Evolutionary conservation across 2,329 filamentous ascomycete species (phyloP).

Genomic region (Cercospora sp.): DNA sequence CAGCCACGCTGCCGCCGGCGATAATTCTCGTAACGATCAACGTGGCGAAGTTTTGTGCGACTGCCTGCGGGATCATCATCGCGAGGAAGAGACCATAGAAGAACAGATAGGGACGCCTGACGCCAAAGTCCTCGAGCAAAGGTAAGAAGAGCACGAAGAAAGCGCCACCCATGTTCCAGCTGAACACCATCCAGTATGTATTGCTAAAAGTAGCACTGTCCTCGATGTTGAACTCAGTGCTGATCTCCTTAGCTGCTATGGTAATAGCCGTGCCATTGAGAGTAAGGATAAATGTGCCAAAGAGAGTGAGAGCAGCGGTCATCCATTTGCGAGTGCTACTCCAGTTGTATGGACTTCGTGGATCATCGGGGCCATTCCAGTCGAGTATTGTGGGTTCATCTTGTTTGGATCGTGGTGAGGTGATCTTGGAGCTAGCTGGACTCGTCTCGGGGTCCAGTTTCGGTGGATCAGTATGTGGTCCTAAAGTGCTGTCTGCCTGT

Average conservation of each 20-base stretch:
- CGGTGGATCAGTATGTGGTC: background rate
- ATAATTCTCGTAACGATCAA: slow-evolving; percentile 42
- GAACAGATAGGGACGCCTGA: slow-evolving; percentile 34
- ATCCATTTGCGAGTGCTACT: slow-evolving; percentile 37
- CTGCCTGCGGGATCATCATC: slow-evolving; percentile 43
- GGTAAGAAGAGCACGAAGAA: slow-evolving; percentile 42
- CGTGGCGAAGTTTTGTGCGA: slow-evolving; percentile 43
- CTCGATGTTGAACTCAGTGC: slow-evolving; percentile 36
- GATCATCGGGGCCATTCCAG: slow-evolving; percentile 53
- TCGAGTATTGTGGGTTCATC: slow-evolving; percentile 42
- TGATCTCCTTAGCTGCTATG: slow-evolving; percentile 38
- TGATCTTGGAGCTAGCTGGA: background rate
- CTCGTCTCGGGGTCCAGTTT: background rate
- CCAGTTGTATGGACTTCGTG: slow-evolving; percentile 41
- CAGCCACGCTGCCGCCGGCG: slow-evolving; percentile 40
- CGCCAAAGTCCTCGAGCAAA: slow-evolving; percentile 42
- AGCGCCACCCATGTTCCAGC: slow-evolving; percentile 42
- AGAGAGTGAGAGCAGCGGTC: slow-evolving; percentile 36
- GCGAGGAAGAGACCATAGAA: slow-evolving; percentile 40
- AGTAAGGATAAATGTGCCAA: slow-evolving; percentile 38
- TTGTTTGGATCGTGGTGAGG: slow-evolving; percentile 20
- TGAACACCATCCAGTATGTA: slow-evolving; percentile 42
- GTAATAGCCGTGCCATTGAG: slow-evolving; percentile 43
- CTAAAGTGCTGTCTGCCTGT: background rate
- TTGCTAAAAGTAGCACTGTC: slow-evolving; percentile 41